phyloP scores from a whole-genome alignment of 1,284 basidiomycete species.

The Apiotrichum gracile region DNA sequence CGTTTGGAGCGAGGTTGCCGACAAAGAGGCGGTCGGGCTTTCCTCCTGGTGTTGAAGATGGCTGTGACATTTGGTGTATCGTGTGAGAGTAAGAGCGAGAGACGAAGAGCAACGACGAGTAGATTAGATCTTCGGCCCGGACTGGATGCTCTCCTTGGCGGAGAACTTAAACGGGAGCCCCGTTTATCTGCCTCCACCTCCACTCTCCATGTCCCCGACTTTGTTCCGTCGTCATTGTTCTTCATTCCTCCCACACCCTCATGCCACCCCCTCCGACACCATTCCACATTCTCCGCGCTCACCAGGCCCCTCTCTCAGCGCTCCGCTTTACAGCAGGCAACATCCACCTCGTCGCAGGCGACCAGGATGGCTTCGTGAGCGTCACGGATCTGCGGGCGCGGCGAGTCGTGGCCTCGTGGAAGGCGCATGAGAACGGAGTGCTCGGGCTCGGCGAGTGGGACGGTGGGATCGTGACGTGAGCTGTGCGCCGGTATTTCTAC shows the following conservation, averaged over 20 bases:
- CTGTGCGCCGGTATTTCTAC: too few relatives aligned
- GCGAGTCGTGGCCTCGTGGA: constrained; percentile 66
- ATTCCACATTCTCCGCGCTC: constrained; percentile 65
- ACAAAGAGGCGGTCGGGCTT: constrained; percentile 65
- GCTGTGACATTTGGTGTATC: not conserved
- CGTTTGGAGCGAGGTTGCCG: constrained; percentile 78
- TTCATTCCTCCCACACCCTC: not conserved
- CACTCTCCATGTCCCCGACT: too few relatives aligned
- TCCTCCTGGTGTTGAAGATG: constrained; percentile 15
- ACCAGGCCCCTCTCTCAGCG: constrained; percentile 54
- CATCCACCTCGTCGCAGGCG: constrained; percentile 72
- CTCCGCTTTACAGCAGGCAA: constrained; percentile 61
- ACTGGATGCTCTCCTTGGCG: too few relatives aligned
- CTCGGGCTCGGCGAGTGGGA: constrained; percentile 70
- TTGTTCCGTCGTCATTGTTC: too few relatives aligned
- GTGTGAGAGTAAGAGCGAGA: too few relatives aligned
- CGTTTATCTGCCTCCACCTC: too few relatives aligned
- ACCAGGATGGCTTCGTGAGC: constrained; percentile 60
- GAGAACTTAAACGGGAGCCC: too few relatives aligned
- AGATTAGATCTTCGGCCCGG: too few relatives aligned
- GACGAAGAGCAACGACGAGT: too few relatives aligned
- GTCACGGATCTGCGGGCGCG: constrained; percentile 66
- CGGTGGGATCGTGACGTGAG: constrained; percentile 63
- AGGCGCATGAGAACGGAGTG: constrained; percentile 67
- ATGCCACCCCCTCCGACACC: constrained; percentile 51